A percentile compares a stretch with the other conserved stretches of the same genome.
Conservation (phyloP, 805 yeast genomes). For the Monosporozyma unispora region DNA sequence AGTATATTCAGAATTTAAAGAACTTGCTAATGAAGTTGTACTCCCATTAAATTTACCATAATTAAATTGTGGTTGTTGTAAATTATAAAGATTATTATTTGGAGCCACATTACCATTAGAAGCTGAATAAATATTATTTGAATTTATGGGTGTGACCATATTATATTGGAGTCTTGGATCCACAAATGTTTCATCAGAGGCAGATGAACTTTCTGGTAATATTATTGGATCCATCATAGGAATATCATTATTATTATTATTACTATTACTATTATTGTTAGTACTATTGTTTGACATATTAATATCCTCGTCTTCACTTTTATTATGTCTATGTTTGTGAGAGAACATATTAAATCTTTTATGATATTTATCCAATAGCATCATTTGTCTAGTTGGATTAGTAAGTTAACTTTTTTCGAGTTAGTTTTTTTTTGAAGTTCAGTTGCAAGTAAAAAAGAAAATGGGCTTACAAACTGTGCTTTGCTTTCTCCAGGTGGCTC, state of each 20-base stretch:
- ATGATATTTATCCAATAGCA: conserved; percentile 18
- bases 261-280: neutral
- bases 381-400: neutral
- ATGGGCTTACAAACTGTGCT: too few relatives aligned
- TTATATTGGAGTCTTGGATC: neutral
- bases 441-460: too few relatives aligned
- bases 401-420: too few relatives aligned
- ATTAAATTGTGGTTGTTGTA: neutral
- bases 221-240: neutral
- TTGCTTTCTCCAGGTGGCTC: too few relatives aligned
- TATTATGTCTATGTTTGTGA: neutral
- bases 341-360: conserved; percentile 8
- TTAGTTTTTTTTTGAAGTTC: too few relatives aligned
- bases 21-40: conserved; percentile 5
- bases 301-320: neutral
- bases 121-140: neutral
- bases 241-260: neutral
- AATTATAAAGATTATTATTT: neutral
- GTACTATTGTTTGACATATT: neutral
- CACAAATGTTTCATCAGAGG: neutral
- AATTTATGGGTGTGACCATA: neutral
- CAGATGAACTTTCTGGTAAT: neutral
- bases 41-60: neutral
- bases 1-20: conserved; percentile 3
- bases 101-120: neutral